Evolutionary conservation across 2,329 filamentous ascomycete species (phyloP).

Genomic region (Pseudocercospora vitis): DNA sequence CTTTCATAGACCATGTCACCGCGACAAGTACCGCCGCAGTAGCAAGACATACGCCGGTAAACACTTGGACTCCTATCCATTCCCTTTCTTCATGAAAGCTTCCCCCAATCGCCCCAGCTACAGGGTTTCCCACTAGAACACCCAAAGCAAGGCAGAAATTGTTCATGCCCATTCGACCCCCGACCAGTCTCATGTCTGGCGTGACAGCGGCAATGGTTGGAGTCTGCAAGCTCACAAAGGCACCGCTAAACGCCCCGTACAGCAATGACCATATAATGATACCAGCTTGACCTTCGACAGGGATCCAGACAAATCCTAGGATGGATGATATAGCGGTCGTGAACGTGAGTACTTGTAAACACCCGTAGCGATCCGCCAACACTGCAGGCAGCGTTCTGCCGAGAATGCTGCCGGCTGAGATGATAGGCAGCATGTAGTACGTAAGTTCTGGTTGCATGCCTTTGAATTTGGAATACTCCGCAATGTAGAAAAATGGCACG

Average conservation of each 20-base stretch:
- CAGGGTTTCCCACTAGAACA: constrained; percentile 29
- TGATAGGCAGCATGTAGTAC: constrained; percentile 56
- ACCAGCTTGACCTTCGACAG: constrained; percentile 31
- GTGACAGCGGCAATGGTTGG: constrained; percentile 34
- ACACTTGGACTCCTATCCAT: constrained; percentile 29
- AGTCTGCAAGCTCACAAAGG: constrained; percentile 45
- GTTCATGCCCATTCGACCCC: constrained; percentile 32
- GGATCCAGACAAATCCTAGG: constrained; percentile 39
- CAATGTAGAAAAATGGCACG: constrained; percentile 58
- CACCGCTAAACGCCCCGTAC: constrained; percentile 48
- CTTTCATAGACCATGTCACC: constrained; percentile 15
- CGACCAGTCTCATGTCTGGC: constrained; percentile 24
- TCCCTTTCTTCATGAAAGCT: not conserved
- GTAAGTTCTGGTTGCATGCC: not conserved
- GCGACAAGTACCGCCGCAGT: constrained; percentile 12
- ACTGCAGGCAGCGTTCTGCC: constrained; percentile 49
- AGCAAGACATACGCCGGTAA: constrained; percentile 26
- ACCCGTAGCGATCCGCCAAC: constrained; percentile 46
- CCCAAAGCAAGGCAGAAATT: constrained; percentile 28
- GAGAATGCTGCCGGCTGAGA: constrained; percentile 59
- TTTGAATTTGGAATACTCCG: constrained; percentile 53
- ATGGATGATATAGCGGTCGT: constrained; percentile 34
- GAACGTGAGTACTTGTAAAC: constrained; percentile 45
- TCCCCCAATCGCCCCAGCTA: constrained; percentile 25
- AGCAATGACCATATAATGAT: constrained; percentile 44